Base-by-base conservation (phyloP, 2,329 filamentous ascomycete genomes). In the Penicillium hesseltinei region DNA sequence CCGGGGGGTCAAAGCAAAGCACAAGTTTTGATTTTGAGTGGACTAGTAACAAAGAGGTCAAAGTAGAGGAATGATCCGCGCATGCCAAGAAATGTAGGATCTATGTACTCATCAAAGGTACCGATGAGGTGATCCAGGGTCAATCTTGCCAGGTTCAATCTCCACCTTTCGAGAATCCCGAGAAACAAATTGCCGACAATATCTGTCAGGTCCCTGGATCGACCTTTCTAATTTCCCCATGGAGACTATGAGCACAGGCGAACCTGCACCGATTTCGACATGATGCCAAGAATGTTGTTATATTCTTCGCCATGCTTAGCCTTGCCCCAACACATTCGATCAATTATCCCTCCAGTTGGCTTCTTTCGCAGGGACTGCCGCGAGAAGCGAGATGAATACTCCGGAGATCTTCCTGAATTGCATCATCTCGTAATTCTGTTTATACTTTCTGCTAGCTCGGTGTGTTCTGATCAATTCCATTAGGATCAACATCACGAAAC, bases 261-360 rank as follows among this genome's bases (percentile, higher is more conserved):
- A 55, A 4, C 29, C 31, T 33, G 31, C 49, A 39, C 36, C 36
- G 56, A 66, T 66, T 60, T 66, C 63, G 55, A 59, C 60, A 66
- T 54, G 59, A 63, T 63, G 64, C 64, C 63, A 66, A 66, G 63
- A 42, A 66, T 66, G 60, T 59, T 57, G 63, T 61, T 63, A 66
- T 64, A 57, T 45, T 5, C n/a, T 49, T 38, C 29, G 35, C 35
- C 38, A 33, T 40, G 40, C 35, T 31, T 44, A 15, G 17, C 13
- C 10, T 36, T 11, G 6, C 31, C 11, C 17, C 10, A 23, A 13
- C 9, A 33, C 27, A 17, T 49, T 31, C 17, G 9, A 38, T 58
- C 10, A 21, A 52, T 11, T 46, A 17, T 38, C 13, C 5, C 27
- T 58, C 15, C 35, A 47, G 33, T 13, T 47, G n/a, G 13, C 17